Conservation (phyloP, 2,329 filamentous ascomycete species). For the Epichloe bromicola region DNA sequence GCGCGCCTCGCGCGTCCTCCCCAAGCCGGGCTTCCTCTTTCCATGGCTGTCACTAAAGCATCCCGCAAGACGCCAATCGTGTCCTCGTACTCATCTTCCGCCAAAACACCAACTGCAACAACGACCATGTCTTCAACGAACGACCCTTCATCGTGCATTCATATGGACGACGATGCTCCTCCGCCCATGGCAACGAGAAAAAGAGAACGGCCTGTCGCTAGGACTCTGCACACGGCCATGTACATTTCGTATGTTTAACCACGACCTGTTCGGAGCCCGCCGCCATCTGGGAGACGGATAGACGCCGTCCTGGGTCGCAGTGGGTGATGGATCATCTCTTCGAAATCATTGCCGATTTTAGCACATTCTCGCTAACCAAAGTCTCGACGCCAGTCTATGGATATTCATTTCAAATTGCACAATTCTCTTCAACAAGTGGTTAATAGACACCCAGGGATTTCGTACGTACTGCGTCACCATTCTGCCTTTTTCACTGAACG, state of each 20-base stretch:
- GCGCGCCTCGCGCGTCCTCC: not conserved
- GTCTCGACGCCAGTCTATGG: slow-evolving; percentile 42
- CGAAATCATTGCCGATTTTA: not conserved
- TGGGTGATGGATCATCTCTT: not conserved
- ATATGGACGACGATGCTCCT: slow-evolving; percentile 14
- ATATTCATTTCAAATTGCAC: slow-evolving; percentile 75
- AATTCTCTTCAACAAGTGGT: slow-evolving; percentile 88
- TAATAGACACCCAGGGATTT: slow-evolving; percentile 41
- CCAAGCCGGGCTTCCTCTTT: not conserved
- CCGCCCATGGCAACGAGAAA: slow-evolving; percentile 7
- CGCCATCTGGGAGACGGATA: not conserved
- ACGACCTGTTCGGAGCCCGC: not conserved
- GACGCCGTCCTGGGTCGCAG: not conserved
- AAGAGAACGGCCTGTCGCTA: slow-evolving; percentile 1
- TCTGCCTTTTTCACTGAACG: not conserved
- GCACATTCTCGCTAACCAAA: not conserved
- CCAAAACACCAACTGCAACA: not conserved
- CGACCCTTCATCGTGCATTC: not conserved
- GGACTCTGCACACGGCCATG: slow-evolving; percentile 20
- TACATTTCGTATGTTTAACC: slow-evolving; percentile 17
- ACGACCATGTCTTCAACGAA: slow-evolving; percentile 1
- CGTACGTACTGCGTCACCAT: slow-evolving; percentile 8
- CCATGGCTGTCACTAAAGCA: not conserved
- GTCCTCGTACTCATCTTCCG: not conserved
- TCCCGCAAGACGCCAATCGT: not conserved